A percentile compares a stretch with the other conserved stretches of the same genome.
Evolutionary conservation across 371 early-diverging fungal genomes (phyloP).

Genomic region (Coemansia sp.): DNA sequence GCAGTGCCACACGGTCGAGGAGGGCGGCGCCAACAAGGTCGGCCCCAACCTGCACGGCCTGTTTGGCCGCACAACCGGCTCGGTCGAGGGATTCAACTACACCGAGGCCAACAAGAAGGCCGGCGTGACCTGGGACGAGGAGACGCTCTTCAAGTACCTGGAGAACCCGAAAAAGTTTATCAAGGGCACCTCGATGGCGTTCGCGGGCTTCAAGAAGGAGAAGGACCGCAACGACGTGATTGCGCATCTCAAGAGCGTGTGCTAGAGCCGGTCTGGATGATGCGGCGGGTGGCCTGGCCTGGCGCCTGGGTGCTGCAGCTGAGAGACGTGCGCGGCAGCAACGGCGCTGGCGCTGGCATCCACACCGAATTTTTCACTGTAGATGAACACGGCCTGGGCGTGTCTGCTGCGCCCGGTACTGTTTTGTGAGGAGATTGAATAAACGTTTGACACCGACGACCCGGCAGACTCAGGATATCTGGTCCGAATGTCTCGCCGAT

Average conservation of each 20-base stretch:
- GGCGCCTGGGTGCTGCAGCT: too few relatives aligned
- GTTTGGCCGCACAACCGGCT: constrained; percentile 88
- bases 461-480: too few relatives aligned
- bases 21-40: constrained; percentile 81
- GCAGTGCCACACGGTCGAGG: constrained; percentile 96
- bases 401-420: too few relatives aligned
- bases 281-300: not conserved
- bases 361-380: too few relatives aligned
- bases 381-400: too few relatives aligned
- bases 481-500: too few relatives aligned
- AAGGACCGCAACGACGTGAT: constrained; percentile 66
- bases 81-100: constrained; percentile 86
- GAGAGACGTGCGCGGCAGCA: too few relatives aligned
- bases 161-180: constrained; percentile 99
- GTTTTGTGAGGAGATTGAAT: too few relatives aligned
- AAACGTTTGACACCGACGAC: too few relatives aligned
- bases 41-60: constrained; percentile 96
- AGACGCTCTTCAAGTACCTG: constrained; percentile 84
- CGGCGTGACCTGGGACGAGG: constrained; percentile 84
- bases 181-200: constrained; percentile 97
- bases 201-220: constrained; percentile 55
- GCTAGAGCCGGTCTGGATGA: constrained; percentile 2
- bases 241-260: constrained; percentile 84
- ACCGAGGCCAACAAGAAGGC: constrained; percentile 92
- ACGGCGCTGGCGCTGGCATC: too few relatives aligned